These are phyloP conservation scores for Sclerotinia spermophila DNA, from an alignment of 2,329 filamentous ascomycete species.

Conservation along the genomic window DNA sequence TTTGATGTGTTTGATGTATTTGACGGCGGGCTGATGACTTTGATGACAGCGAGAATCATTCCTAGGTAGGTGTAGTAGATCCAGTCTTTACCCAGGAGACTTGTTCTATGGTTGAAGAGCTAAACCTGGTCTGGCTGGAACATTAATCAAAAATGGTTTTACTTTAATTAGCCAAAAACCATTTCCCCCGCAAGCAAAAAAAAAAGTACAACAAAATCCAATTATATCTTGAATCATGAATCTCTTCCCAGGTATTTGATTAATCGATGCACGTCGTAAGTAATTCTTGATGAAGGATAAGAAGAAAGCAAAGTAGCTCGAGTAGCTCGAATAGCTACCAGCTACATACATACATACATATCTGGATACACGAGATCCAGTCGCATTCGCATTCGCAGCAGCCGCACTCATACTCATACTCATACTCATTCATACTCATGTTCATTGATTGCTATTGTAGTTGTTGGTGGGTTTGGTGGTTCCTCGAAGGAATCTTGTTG, in stretches of 20 bases:
- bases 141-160: neutral
- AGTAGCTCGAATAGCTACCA: too few relatives aligned
- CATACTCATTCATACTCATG: neutral
- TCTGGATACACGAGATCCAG: neutral
- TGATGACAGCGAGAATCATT: neutral
- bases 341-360: too few relatives aligned
- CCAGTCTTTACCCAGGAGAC: neutral
- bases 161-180: conserved; percentile 3
- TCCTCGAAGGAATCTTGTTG: neutral
- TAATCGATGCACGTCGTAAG: neutral
- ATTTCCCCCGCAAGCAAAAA: conserved; percentile 1
- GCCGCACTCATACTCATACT: neutral
- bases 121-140: too few relatives aligned
- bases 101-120: neutral
- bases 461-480: too few relatives aligned
- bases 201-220: neutral
- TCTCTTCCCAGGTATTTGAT: neutral
- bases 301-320: too few relatives aligned
- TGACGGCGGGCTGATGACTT: neutral
- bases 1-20: neutral
- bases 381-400: neutral
- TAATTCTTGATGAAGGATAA: too few relatives aligned
- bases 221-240: neutral
- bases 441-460: neutral
- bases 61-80: neutral